Base-by-base conservation (phyloP, 2,329 filamentous ascomycete genomes). In the Fonsecaea multimorphosa region DNA sequence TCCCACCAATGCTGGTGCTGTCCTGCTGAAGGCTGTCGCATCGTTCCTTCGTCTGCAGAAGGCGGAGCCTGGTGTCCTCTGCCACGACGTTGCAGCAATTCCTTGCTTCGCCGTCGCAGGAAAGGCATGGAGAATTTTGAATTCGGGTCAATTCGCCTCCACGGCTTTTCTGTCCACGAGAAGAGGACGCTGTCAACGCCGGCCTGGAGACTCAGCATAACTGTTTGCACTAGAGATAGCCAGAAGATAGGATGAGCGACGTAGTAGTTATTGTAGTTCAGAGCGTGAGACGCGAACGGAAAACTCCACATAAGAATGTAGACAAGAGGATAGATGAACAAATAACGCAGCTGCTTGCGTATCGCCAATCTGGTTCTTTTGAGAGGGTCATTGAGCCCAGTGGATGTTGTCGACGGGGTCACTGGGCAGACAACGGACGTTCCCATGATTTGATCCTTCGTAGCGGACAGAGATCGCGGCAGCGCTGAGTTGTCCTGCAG, bases 291-390 rank as follows among this genome's bases (percentile, higher is more conserved):
- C 1, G 88, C 78, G 71, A 93, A 91, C 0, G 91, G 91, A 7
- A 91, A 78, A 2, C 90, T 78, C 91, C 91, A 94, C 70, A 91
- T 86, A 3, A 86, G 76, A 22, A 91, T 82, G 76, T 94, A 93
- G 3, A 90, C 84, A 19, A 89, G 74, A 0, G 91, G 91, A 74
- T 94, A 94, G 55, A 92, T 86, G 77, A 93, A 92, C 19, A 93
- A 82, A 32, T 90, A 84, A 34, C 89, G 85, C 1, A 93, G 82
- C 72, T 93, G 90, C 9, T 88, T 85, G 52, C 85, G 84, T 65
- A 91, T 88, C 64, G 84, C 85, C 16, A 83, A 79, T 12, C 87
- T 83, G 8, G 83, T 75, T 71, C 79, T 75, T 55, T 76, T 72
- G 1, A 73, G 58, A 12, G 67, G 69, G 38, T 72, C 71, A 16